These are phyloP conservation scores for Cryptococcus deneoformans DNA, from an alignment of 1,284 basidiomycete species.

Conservation along the genomic window DNA sequence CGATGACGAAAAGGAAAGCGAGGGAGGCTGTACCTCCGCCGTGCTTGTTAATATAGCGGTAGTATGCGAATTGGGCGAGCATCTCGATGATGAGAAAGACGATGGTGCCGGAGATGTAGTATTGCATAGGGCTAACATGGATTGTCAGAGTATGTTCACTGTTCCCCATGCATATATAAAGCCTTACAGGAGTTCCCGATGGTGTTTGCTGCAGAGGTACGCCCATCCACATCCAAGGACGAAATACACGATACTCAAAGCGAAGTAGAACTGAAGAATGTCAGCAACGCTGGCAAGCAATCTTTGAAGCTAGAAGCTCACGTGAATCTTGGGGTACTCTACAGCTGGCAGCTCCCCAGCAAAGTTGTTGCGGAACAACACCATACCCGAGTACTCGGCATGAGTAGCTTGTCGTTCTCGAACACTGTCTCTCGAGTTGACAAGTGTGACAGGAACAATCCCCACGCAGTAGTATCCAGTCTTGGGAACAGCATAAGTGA, in stretches of 20 bases:
- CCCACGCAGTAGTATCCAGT: conserved; percentile 98
- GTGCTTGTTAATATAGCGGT: conserved; percentile 79
- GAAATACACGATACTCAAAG: conserved; percentile 74
- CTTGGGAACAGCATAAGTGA: conserved; percentile 75
- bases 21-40: conserved; percentile 70
- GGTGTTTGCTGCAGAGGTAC: conserved; percentile 76
- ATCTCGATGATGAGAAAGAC: conserved; percentile 90
- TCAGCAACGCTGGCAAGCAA: not conserved
- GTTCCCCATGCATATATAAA: not conserved
- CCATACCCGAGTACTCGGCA: conserved; percentile 74
- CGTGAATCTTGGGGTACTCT: conserved; percentile 97
- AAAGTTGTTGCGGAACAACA: conserved; percentile 87
- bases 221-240: conserved; percentile 72
- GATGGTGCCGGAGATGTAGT: conserved; percentile 91
- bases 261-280: conserved; percentile 73
- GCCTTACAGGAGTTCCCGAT: conserved; percentile 66
- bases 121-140: conserved; percentile 54
- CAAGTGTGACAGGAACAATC: conserved; percentile 76
- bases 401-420: conserved; percentile 54
- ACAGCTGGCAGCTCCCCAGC: conserved; percentile 85
- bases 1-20: conserved; percentile 80
- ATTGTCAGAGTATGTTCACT: not conserved
- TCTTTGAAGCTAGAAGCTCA: conserved; percentile 51
- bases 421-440: conserved; percentile 24
- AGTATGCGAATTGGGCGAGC: conserved; percentile 67